Evolutionary conservation across 1,139 yeast species (phyloP), one percentile per base, ranked within the genome.

Genomic region (Blastobotrys illinoisensis): DNA sequence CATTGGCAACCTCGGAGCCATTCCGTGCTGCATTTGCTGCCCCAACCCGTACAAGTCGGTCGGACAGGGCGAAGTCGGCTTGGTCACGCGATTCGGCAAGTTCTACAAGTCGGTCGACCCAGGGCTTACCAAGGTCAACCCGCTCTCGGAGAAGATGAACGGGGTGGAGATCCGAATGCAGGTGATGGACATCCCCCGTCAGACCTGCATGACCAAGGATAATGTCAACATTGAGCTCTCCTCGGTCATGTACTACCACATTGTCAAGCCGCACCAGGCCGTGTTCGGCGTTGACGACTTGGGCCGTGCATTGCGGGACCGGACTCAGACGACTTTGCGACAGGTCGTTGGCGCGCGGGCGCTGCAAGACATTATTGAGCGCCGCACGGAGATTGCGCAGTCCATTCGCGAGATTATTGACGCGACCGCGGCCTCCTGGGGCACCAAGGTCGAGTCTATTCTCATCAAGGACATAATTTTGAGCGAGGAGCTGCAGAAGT

Each of bases 261-360:
- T 85, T 60, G 75, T 80, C 49, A 85, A 84, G 60, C 90, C 91
- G 1, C 86, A 83, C 67, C 81, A 79, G 74, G 86, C 90, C 9
- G 73, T 78, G 53, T 85, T 79, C 63, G 80, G 84, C 24, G 82
- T 85, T 58, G 68, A 75, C 45, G 71, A 81, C 64, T 81, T 85
- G 57, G 76, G 77, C 60, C 73, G 71, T 44, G 87, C 90, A n/a
- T 77, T 85, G 56, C 71, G 76, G 56, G 90, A 85, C 68, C 77
- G 90, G 68, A 84, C 90, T 3, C 88, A 84, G 69, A 85, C 89
- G 48, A 85, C 91, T 2, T 73, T 85, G 63, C 78, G 91, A 67
- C 88, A 85, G 63, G 90, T 85, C 11, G 79, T 84, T 57, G 91
- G 91, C 61, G 77, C 85, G 44, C 73, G 88, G 54, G 74, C 75